phyloP scores from a whole-genome alignment of 257 asterid genomes.

The Capsicum rhomboideum region DNA sequence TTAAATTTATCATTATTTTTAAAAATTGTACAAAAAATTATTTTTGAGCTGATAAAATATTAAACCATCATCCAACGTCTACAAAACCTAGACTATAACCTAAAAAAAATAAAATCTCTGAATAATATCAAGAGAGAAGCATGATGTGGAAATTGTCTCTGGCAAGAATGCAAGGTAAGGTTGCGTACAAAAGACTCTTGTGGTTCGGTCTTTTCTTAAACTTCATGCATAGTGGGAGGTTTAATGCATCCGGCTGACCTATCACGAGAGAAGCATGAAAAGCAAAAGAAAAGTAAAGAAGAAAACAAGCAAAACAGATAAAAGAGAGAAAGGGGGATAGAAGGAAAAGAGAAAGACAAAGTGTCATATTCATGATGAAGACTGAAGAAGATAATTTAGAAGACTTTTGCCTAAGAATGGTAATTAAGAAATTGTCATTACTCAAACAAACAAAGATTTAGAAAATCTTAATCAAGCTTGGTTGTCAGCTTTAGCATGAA shows the following conservation, averaged over 20 bases:
- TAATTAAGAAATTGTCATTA: slow-evolving; percentile 6
- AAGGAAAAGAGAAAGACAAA: too few relatives aligned
- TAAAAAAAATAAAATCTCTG: too few relatives aligned
- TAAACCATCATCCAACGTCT: neutral
- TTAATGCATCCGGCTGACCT: too few relatives aligned
- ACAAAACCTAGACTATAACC: too few relatives aligned
- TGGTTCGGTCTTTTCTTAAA: too few relatives aligned
- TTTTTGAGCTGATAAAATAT: too few relatives aligned
- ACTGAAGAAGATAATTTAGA: neutral
- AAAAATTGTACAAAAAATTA: too few relatives aligned
- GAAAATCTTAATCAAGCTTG: slow-evolving; percentile 29
- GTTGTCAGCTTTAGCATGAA: slow-evolving; percentile 42
- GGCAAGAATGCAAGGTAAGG: too few relatives aligned
- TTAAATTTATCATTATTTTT: neutral
- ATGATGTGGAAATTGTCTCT: neutral
- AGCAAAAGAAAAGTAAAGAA: neutral
- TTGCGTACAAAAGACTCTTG: too few relatives aligned
- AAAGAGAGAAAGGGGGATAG: too few relatives aligned
- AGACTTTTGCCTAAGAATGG: neutral
- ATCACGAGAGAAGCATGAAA: neutral
- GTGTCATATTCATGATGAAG: neutral
- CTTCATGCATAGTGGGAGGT: too few relatives aligned
- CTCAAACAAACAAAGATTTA: slow-evolving; percentile 13
- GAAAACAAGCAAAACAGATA: too few relatives aligned
- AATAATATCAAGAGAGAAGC: neutral